phyloP scores from a whole-genome alignment of 1,284 basidiomycete species.

The Acaromyces ingoldii region DNA sequence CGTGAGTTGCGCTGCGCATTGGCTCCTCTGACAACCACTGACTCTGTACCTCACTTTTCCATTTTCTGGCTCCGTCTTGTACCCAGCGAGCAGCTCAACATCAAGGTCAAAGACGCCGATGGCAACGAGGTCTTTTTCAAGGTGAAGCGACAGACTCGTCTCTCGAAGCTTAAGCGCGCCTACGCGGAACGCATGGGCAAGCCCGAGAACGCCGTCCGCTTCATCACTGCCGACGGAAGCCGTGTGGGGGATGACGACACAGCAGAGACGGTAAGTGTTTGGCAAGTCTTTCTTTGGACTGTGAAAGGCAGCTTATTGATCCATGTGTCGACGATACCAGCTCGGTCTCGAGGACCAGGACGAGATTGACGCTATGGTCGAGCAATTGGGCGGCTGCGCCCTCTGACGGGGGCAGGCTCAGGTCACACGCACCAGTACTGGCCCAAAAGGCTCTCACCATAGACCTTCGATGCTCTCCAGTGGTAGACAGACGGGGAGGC shows the following conservation, averaged over 20 bases:
- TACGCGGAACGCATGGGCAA: conserved; percentile 92
- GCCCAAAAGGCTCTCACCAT: too few relatives aligned
- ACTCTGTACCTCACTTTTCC: background rate
- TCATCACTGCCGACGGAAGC: conserved; percentile 46
- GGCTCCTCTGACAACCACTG: background rate
- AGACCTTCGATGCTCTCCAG: too few relatives aligned
- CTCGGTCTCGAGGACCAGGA: conserved; percentile 49
- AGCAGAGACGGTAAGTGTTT: conserved; percentile 42
- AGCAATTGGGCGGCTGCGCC: conserved; percentile 42
- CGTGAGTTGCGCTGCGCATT: background rate
- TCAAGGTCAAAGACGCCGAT: conserved; percentile 51
- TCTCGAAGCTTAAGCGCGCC: conserved; percentile 86
- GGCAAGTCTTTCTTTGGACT: background rate
- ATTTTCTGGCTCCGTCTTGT: background rate
- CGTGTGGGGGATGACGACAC: conserved; percentile 49
- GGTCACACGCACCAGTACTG: too few relatives aligned
- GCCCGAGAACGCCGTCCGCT: conserved; percentile 49
- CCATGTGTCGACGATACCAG: too few relatives aligned
- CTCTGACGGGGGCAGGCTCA: too few relatives aligned
- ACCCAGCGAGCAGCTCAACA: conserved; percentile 46
- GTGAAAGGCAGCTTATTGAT: too few relatives aligned
- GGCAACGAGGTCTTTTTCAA: conserved; percentile 96
- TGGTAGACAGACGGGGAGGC: too few relatives aligned
- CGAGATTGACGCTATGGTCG: conserved; percentile 51
- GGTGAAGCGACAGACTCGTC: conserved; percentile 89